Evolutionary conservation across 306 rosid genomes (phyloP).

Genomic region (Geum urbanum): DNA sequence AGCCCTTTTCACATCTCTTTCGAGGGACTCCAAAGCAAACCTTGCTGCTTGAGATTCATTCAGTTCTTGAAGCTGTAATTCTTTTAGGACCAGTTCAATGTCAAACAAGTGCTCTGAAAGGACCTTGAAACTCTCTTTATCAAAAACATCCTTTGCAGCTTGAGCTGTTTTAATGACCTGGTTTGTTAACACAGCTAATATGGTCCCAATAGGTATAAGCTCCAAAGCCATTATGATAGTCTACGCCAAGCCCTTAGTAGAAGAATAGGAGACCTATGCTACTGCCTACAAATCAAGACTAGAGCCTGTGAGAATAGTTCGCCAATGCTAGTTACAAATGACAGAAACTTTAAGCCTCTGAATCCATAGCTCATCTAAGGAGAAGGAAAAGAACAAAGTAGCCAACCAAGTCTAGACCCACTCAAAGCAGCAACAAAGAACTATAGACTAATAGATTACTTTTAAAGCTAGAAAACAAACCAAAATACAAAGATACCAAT

Average conservation of each 20-base stretch:
- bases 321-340: neutral
- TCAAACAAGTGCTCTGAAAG: conserved; percentile 62
- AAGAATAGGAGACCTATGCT: conserved; percentile 5
- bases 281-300: conserved; percentile 18
- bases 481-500: neutral
- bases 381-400: neutral
- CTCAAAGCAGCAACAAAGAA: neutral
- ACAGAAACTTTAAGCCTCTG: neutral
- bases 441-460: neutral
- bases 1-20: conserved; percentile 65
- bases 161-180: conserved; percentile 66
- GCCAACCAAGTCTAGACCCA: neutral
- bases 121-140: conserved; percentile 65
- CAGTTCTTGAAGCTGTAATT: conserved; percentile 63
- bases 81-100: conserved; percentile 64
- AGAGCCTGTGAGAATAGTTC: conserved; percentile 1
- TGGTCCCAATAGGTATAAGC: conserved; percentile 72
- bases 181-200: conserved; percentile 60
- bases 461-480: too few relatives aligned
- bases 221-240: conserved; percentile 45
- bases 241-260: conserved; percentile 20
- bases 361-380: neutral
- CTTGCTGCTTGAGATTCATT: conserved; percentile 75
- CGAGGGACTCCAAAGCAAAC: conserved; percentile 62
- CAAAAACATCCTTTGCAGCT: conserved; percentile 62